A percentile compares a stretch with the other conserved stretches of the same genome.
phyloP scores from a whole-genome alignment of 352 stramenopile genomes.

The Globisporangium splendens region DNA sequence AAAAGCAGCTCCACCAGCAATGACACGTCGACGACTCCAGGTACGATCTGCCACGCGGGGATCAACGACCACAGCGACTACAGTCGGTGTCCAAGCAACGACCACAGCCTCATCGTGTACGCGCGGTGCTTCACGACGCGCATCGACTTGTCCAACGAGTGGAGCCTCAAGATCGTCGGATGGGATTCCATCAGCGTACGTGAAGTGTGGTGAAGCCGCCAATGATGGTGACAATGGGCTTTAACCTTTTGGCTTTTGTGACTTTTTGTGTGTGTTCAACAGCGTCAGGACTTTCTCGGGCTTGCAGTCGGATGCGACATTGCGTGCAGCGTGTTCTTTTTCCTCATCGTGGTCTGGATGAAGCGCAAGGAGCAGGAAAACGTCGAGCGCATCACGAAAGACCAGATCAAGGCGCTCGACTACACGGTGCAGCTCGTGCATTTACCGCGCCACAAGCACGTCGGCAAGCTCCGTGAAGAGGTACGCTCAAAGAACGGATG shows the following conservation, averaged over 20 bases:
- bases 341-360: conserved; percentile 69
- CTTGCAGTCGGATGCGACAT: conserved; percentile 73
- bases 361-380: conserved; percentile 66
- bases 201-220: neutral
- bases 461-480: conserved; percentile 55
- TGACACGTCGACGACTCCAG: conserved; percentile 25
- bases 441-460: conserved; percentile 54
- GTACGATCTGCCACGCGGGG: conserved; percentile 31
- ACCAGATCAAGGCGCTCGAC: conserved; percentile 67
- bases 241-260: neutral
- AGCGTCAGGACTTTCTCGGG: conserved; percentile 68
- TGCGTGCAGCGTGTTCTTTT: conserved; percentile 59
- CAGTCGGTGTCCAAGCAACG: conserved; percentile 30
- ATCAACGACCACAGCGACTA: conserved; percentile 63
- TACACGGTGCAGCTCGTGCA: conserved; percentile 79
- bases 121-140: conserved; percentile 73
- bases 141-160: conserved; percentile 68
- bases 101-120: conserved; percentile 62
- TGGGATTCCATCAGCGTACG: conserved; percentile 76
- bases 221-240: neutral
- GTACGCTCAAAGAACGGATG: conserved; percentile 19
- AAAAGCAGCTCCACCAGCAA: neutral
- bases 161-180: conserved; percentile 74
- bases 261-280: conserved; percentile 3
- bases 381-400: conserved; percentile 47